Evolutionary conservation across 768 basidiomycete genomes (phyloP).

Genomic region (Leucosporidium creatinivorum): DNA sequence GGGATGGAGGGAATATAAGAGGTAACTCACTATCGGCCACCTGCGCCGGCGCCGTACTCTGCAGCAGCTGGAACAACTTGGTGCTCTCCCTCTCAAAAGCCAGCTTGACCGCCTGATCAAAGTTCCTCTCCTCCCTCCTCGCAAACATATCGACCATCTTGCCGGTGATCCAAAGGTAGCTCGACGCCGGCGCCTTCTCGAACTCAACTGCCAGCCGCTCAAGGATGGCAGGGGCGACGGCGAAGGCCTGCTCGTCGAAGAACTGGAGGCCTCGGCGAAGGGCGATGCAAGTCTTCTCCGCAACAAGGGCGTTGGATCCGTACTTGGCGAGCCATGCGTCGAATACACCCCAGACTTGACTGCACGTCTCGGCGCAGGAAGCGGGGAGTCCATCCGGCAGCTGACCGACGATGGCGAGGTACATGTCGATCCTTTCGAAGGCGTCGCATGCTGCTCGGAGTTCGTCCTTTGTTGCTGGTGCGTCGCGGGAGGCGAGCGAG

Average conservation of each 20-base stretch:
- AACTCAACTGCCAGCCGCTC: constrained; percentile 70
- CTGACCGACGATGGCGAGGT: constrained; percentile 66
- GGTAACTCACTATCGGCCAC: constrained; percentile 76
- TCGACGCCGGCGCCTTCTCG: constrained; percentile 68
- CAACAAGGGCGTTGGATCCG: constrained; percentile 62
- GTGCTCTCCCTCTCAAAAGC: constrained; percentile 69
- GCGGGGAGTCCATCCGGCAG: constrained; percentile 76
- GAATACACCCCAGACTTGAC: constrained; percentile 75
- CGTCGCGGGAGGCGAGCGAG: constrained; percentile 49
- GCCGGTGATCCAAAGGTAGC: constrained; percentile 89
- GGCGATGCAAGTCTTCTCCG: constrained; percentile 76
- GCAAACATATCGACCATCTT: constrained; percentile 76
- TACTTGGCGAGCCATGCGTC: constrained; percentile 72
- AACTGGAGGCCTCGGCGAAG: constrained; percentile 75
- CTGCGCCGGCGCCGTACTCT: constrained; percentile 59
- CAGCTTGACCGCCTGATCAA: constrained; percentile 56
- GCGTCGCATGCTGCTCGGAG: constrained; percentile 57
- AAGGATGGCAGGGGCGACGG: constrained; percentile 64
- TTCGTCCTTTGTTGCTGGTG: constrained; percentile 59
- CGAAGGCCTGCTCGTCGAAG: constrained; percentile 55
- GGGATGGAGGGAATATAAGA: not conserved
- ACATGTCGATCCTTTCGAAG: constrained; percentile 86
- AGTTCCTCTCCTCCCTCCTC: constrained; percentile 51
- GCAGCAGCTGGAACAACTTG: constrained; percentile 61
- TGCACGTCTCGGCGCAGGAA: constrained; percentile 67